Evolutionary conservation across 345 rosid genomes (phyloP), one percentile per base, ranked within the genome.

Genomic region (Alliaria petiolata): DNA sequence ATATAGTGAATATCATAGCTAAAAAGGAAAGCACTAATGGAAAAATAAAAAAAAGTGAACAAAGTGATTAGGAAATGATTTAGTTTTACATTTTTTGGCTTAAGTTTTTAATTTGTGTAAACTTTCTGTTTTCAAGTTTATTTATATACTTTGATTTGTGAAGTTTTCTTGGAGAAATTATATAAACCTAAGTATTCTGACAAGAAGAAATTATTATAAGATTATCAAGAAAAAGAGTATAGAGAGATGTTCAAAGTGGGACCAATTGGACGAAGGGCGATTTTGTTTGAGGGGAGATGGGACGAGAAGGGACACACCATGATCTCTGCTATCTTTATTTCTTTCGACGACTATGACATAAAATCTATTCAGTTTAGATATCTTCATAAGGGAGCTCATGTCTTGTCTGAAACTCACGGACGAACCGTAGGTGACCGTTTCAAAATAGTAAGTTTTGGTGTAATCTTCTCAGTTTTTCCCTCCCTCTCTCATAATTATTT

Each of bases 301-400:
- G 57, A 47, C 46, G 69, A 47, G 69, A 65, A 65, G 34, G 58
- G 69, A 8, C 35, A 25, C 4, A 25, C 17, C 57, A 20, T n/a
- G 69, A 65, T 64, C 45, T 34, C 69, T 49, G 2, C 5, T 47
- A 65, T 65, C 19, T 22, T 20, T 33, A 22, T 65, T 13, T 3
- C 44, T 49, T 35, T 1, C 45, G 1, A n/a, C 22, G 1, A 19
- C 14, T 1, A 3, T 2, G 8, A 2, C 33, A 49, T 65, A 2
- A 50, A 8, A 14, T 34, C 35, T 35, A 13, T 65, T 22, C 58
- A 65, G 69, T 65, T 65, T 36, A 34, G 17, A n/a, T 65, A 65
- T 50, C 14, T 22, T 35, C 56, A 35, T 4, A 12, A 65, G 4
- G 46, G 58, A 34, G 34, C 20, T 65, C 57, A 49, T 19, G 35